phyloP scores from a whole-genome alignment of 2,329 filamentous ascomycete genomes.

The Colletotrichum sp. region DNA sequence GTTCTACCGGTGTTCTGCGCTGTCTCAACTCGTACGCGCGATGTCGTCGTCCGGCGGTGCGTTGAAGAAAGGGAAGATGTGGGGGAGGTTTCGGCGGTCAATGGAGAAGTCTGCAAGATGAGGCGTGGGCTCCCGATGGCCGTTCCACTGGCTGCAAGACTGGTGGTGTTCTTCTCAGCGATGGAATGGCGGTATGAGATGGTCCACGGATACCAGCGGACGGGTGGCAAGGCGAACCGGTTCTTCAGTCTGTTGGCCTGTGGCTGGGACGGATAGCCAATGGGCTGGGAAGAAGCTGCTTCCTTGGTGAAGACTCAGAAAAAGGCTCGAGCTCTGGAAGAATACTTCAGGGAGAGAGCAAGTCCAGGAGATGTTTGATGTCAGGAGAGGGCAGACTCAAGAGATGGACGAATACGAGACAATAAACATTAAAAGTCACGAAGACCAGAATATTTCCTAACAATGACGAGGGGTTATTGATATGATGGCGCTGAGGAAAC shows the following conservation, averaged over 20 bases:
- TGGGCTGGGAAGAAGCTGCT: background rate
- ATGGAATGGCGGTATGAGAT: constrained; percentile 15
- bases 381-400: background rate
- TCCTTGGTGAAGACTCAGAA: background rate
- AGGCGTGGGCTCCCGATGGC: constrained; percentile 5
- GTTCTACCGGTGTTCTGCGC: constrained; percentile 1
- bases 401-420: background rate
- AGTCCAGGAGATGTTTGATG: background rate
- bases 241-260: background rate
- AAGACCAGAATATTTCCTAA: background rate
- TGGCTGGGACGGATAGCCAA: background rate
- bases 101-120: constrained; percentile 9
- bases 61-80: background rate
- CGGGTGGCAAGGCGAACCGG: constrained; percentile 18
- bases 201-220: constrained; percentile 13
- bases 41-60: constrained; percentile 18
- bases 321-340: constrained; percentile 1
- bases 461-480: background rate
- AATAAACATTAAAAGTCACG: background rate
- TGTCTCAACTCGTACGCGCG: constrained; percentile 8
- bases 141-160: constrained; percentile 7
- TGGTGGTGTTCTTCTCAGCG: background rate
- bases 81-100: constrained; percentile 9
- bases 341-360: background rate
- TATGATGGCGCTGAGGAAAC: background rate